Conservation (phyloP, 805 yeast genomes). For the Myxozyma sirexii region DNA sequence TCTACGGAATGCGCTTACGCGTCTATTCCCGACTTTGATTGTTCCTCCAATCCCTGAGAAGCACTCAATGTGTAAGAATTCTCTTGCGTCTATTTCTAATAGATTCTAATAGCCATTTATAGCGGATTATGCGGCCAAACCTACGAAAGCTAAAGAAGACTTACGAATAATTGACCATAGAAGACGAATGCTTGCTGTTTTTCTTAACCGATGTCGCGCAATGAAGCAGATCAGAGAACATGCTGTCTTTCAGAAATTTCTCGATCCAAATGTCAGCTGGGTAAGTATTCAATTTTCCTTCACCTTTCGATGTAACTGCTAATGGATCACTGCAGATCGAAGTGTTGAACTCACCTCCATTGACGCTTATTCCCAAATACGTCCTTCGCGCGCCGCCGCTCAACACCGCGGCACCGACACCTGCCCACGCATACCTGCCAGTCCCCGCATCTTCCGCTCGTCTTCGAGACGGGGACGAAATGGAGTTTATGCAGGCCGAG, state of each 20-base stretch:
- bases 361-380: slow-evolving; percentile 55
- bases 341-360: slow-evolving; percentile 60
- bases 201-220: slow-evolving; percentile 72
- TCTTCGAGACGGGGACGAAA: slow-evolving; percentile 45
- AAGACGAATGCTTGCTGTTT: slow-evolving; percentile 71
- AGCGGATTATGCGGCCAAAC: slow-evolving; percentile 50
- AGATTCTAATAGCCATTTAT: background rate
- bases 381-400: slow-evolving; percentile 63
- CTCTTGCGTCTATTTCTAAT: background rate
- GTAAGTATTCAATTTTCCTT: slow-evolving; percentile 14
- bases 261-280: slow-evolving; percentile 87
- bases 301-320: background rate
- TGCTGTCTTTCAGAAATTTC: slow-evolving; percentile 69
- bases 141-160: slow-evolving; percentile 51
- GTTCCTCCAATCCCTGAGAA: slow-evolving; percentile 95
- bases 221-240: slow-evolving; percentile 60
- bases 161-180: slow-evolving; percentile 59
- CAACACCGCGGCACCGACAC: slow-evolving; percentile 58
- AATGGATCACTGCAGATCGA: slow-evolving; percentile 48
- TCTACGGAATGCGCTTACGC: slow-evolving; percentile 67
- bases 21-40: slow-evolving; percentile 75
- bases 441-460: slow-evolving; percentile 53
- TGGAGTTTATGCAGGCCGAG: slow-evolving; percentile 49
- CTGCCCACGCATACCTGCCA: slow-evolving; percentile 66
- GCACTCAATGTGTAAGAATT: slow-evolving; percentile 54